phyloP scores from a whole-genome alignment of 257 asterid species.

The Solanum medicagineum region DNA sequence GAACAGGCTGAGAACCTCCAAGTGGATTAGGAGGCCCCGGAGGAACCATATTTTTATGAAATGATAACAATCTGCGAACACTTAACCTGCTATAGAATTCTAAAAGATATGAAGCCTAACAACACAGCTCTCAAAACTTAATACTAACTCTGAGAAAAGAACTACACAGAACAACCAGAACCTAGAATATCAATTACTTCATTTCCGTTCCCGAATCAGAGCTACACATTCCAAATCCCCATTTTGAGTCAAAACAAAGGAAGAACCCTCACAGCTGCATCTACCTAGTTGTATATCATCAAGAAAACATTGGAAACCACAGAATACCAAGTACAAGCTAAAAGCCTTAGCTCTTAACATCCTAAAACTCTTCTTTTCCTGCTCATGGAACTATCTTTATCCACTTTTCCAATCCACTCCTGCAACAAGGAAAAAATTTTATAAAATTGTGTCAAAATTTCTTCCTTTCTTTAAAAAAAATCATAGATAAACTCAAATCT shows the following conservation, averaged over 20 bases:
- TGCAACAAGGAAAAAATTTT: neutral
- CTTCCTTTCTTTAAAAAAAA: neutral
- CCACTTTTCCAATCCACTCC: slow-evolving; percentile 12
- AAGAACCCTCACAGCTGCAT: neutral
- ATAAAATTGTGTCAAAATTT: neutral
- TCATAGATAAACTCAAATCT: neutral
- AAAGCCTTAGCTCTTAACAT: slow-evolving; percentile 9
- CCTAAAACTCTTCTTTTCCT: slow-evolving; percentile 1
- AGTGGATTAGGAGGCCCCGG: slow-evolving; percentile 66
- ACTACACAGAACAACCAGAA: neutral
- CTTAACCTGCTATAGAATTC: slow-evolving; percentile 1
- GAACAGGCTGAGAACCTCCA: slow-evolving; percentile 56
- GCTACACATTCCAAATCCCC: slow-evolving; percentile 6
- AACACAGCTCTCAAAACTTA: neutral
- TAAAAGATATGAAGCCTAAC: slow-evolving; percentile 14
- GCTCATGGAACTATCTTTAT: slow-evolving; percentile 1
- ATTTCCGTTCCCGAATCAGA: neutral
- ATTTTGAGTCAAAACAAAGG: neutral
- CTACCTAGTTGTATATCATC: neutral
- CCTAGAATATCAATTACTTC: neutral
- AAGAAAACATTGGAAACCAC: neutral
- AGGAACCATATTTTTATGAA: slow-evolving; percentile 48
- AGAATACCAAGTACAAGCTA: neutral
- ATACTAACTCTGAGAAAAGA: neutral
- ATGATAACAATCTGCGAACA: slow-evolving; percentile 1